Evolutionary conservation across 768 basidiomycete species (phyloP), one percentile per base, ranked within the genome.

Genomic region (Punctularia strigosozonata): DNA sequence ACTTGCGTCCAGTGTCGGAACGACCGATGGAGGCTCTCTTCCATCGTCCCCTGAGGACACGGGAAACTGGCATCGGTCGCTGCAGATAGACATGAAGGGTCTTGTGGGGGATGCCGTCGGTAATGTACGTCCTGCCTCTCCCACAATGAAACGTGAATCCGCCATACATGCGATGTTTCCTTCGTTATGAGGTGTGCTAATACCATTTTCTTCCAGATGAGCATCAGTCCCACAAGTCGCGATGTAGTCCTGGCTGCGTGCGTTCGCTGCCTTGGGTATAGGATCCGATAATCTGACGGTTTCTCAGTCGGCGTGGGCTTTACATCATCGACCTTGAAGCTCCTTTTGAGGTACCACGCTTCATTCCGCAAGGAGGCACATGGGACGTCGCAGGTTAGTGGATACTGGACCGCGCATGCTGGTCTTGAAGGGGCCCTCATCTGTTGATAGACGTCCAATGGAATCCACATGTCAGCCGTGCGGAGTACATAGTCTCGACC

Each of bases 311-410:
- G 4, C 79, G 89, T 41, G 94, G 94, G 0, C 68, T 99, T 13
- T 98, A 86, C 55, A 90, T 98, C 41, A 86, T 99, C 43, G 95
- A 98, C 64, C 69, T 99, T 13, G 80, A 90, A 44, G 74, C 83
- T 10, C 88, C 89, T 1, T 66, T 86, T 14, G 78, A 86, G 45
- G 72, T 90, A 0, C 95, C 95, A 18, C 73, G 94, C 10, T 97
- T 94, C 54, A 70, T 99, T 6, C 94, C 94, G 12, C 92, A 99
- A 60, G 89, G 90, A 2, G 92, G 91, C 1, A 88, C 86, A 4
- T 97, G 91, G 89, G 87, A 94, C 49, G 90, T 95, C 8, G 84
- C 86, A 1, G n/a, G n/a, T n/a, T n/a, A n/a, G n/a, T n/a, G n/a
- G n/a, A n/a, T n/a, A n/a, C n/a, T n/a, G n/a, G n/a, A n/a, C n/a